These are phyloP conservation scores for Spizellomyces punctatus DNA, from an alignment of 192 early-diverging fungal species.

Conservation along the genomic window DNA sequence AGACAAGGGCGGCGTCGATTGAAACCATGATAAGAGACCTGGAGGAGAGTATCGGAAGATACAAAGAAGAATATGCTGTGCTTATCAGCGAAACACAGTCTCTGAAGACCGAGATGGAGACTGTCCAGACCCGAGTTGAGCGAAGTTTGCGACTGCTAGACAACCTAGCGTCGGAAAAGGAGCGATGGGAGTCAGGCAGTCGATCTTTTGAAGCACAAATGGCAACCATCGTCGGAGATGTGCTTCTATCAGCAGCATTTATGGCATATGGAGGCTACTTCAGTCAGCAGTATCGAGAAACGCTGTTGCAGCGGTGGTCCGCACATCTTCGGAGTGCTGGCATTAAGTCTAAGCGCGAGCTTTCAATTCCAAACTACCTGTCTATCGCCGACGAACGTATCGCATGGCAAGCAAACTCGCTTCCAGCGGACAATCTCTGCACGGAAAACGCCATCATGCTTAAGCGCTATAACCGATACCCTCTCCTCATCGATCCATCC, in stretches of 20 bases:
- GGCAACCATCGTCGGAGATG: conserved; percentile 98
- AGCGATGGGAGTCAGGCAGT: conserved; percentile 88
- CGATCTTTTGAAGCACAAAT: conserved; percentile 93
- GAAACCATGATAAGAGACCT: conserved; percentile 80
- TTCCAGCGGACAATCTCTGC: conserved; percentile 91
- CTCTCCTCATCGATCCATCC: conserved; percentile 96
- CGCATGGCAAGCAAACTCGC: conserved; percentile 80
- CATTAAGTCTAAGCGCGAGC: conserved; percentile 74
- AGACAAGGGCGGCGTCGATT: conserved; percentile 70
- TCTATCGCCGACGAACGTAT: conserved; percentile 90
- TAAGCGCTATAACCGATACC: conserved; percentile 92
- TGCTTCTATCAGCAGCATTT: conserved; percentile 89
- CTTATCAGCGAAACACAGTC: conserved; percentile 90
- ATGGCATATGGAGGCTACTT: conserved; percentile 97
- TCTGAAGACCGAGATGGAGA: conserved; percentile 91
- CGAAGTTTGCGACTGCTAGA: conserved; percentile 84
- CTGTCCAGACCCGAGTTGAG: conserved; percentile 90
- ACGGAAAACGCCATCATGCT: conserved; percentile 99
- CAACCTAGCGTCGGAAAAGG: conserved; percentile 89
- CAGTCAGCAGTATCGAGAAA: conserved; percentile 92
- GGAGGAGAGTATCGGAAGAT: conserved; percentile 84
- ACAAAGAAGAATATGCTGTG: conserved; percentile 97
- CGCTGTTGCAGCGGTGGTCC: conserved; percentile 79
- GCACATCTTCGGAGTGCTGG: conserved; percentile 66
- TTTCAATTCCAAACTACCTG: conserved; percentile 88